Evolutionary conservation across 2,329 filamentous ascomycete species (phyloP).

Genomic region (Pseudogymnoascus sp.): DNA sequence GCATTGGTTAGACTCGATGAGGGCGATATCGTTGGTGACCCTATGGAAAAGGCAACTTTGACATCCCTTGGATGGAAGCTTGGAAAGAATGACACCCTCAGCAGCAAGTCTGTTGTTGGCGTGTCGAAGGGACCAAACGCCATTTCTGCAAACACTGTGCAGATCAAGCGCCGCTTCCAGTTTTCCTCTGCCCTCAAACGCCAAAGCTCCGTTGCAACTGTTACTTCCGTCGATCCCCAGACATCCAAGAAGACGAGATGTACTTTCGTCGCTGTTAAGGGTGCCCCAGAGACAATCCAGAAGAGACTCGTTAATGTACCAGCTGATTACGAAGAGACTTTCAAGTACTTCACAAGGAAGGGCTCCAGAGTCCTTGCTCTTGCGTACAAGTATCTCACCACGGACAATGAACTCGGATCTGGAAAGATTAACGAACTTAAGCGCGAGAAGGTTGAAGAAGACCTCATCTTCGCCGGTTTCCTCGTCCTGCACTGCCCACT

Average conservation of each 20-base stretch:
- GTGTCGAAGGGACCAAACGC: slow-evolving; percentile 37
- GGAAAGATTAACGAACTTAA: slow-evolving; percentile 87
- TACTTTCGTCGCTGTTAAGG: slow-evolving; percentile 93
- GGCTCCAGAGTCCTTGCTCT: slow-evolving; percentile 90
- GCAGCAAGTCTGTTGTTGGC: slow-evolving; percentile 51
- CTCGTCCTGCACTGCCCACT: slow-evolving; percentile 90
- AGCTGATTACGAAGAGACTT: slow-evolving; percentile 90
- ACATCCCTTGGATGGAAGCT: slow-evolving; percentile 84
- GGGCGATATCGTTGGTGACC: slow-evolving; percentile 93
- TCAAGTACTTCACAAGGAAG: slow-evolving; percentile 94
- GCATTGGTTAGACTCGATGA: slow-evolving; percentile 94
- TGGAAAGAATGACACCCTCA: slow-evolving; percentile 79
- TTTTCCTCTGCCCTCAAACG: slow-evolving; percentile 96
- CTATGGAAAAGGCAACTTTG: slow-evolving; percentile 97
- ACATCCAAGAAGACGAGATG: slow-evolving; percentile 70
- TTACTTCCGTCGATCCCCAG: slow-evolving; percentile 62
- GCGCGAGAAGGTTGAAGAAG: slow-evolving; percentile 81
- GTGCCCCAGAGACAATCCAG: slow-evolving; percentile 92
- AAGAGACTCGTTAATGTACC: slow-evolving; percentile 83
- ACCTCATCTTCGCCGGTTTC: slow-evolving; percentile 87
- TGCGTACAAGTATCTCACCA: slow-evolving; percentile 84
- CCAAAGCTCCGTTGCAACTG: slow-evolving; percentile 86
- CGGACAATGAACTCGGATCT: slow-evolving; percentile 72
- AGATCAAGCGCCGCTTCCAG: slow-evolving; percentile 94
- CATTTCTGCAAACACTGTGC: slow-evolving; percentile 64